Evolutionary conservation across 2,329 filamentous ascomycete genomes (phyloP), one percentile per base, ranked within the genome.

Genomic region (Aspergillus flavus): DNA sequence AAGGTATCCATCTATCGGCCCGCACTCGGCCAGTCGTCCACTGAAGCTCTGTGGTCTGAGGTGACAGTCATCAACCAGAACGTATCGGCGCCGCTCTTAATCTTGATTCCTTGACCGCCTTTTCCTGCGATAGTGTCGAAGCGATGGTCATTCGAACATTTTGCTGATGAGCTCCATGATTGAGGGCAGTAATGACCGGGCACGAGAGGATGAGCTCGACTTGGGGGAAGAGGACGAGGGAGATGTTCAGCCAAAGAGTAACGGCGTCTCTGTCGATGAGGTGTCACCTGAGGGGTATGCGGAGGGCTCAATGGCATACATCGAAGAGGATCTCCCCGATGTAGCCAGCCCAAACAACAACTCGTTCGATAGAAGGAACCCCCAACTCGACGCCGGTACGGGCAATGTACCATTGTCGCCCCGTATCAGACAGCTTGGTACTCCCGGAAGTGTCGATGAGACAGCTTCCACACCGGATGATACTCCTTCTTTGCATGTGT

Each of bases 391-490:
- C 41, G 54, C 59, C 26, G 57, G 65, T 43, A 50, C 71, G 16
- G 68, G 63, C 54, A 72, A 74, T 54, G 67, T 64, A 30, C 66
- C 68, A n/a, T 67, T 69, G 48, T 69, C 68, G 54, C 73, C 69
- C 54, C 66, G 66, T 34, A 52, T 60, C 30, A 66, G 67, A 36
- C 67, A 68, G 62, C 61, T 62, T 46, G 67, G 56, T 57, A 64
- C 57, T 26, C 56, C 68, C 26, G 72, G 68, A 64, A 83, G 86
- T 70, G 81, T 84, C 45, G 87, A 85, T 52, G 96, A 92, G 72
- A 90, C 90, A 9, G 76, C 87, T 62, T 96, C 93, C 6, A 89
- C 88, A 30, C 91, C 92, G 23, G 93, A 96, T 73, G 91, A 96
- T 75, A 90, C 92, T 10, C 92, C 92, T 28, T 97, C 94, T 21